These are phyloP conservation scores for Pistacia vera DNA, from an alignment of 345 rosid species.

Conservation along the genomic window DNA sequence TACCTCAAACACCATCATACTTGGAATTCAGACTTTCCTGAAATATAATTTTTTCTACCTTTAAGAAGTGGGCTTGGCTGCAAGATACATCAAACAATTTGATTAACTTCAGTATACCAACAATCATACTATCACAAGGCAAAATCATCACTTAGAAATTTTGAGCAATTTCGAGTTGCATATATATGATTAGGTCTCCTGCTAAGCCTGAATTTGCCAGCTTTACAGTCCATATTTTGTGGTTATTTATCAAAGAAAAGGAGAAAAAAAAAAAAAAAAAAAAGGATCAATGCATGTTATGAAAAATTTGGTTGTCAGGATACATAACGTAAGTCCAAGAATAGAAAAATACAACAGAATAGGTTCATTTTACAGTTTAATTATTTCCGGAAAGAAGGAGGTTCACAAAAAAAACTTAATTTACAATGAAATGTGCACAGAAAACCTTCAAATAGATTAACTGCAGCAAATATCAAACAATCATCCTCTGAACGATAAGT, in stretches of 20 bases:
- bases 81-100: slow-evolving; percentile 21
- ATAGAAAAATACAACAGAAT: too few species aligned
- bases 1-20: slow-evolving; percentile 86
- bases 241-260: not conserved
- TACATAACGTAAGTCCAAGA: too few species aligned
- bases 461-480: too few species aligned
- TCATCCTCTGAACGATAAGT: too few species aligned
- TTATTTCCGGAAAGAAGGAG: too few species aligned
- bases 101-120: slow-evolving; percentile 2
- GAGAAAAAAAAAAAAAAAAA: too few species aligned
- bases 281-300: not conserved
- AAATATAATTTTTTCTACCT: slow-evolving; percentile 73
- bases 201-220: slow-evolving; percentile 14
- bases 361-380: too few species aligned
- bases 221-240: not conserved
- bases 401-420: too few species aligned
- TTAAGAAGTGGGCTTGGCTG: slow-evolving; percentile 84
- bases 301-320: too few species aligned
- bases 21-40: slow-evolving; percentile 83
- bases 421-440: too few species aligned
- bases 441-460: too few species aligned
- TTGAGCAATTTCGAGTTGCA: not conserved
- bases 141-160: not conserved
- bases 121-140: slow-evolving; percentile 8
- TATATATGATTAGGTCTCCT: slow-evolving; percentile 15